Evolutionary conservation across 2,329 filamentous ascomycete species (phyloP), one percentile per base, ranked within the genome.

Genomic region (Pyrenophora teres): DNA sequence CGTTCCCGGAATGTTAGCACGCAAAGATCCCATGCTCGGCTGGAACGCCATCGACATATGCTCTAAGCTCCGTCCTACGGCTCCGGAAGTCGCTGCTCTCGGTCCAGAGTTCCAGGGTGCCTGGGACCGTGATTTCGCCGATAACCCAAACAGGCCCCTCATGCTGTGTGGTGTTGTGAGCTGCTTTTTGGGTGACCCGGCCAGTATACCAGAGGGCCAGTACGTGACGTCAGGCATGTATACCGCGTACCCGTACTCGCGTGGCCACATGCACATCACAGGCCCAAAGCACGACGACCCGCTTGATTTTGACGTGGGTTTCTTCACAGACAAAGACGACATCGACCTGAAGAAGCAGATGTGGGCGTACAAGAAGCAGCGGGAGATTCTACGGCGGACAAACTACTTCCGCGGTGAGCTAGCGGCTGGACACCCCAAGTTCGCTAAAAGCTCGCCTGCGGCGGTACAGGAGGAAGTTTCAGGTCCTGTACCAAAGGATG

Each of bases 321-420:
- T 80, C 67, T 77, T 88, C 27, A 77, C 71, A 4, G 80, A 86
- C 45, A 60, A 72, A 10, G 71, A 84, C 56, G 79, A 82, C 1
- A 68, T 83, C n/a, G 85, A 87, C 62, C 27, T 86, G 23, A 81
- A 81, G 65, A 83, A 79, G 60, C 79, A 83, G 10, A 59, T 85
- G 9, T 87, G 84, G 84, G 79, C 75, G 0, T 88, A 88, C 74
- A 88, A 88, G 70, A 82, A 81, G 60, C 77, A 78, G n/a, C 82
- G 86, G 2, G 84, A 87, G 64, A 78, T 87, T 40, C 73, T 77
- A 23, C 79, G 84, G 1, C 80, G 83, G 13, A 80, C 82, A 57
- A 70, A 76, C 3, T 75, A 77, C 48, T 86, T 80, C 70, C 67
- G 66, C 7, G 76, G 76, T 15, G 72, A 76, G 49, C 56, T 78